Evolutionary conservation across 1,284 basidiomycete genomes (phyloP).

Genomic region (Ganoderma lucidum): DNA sequence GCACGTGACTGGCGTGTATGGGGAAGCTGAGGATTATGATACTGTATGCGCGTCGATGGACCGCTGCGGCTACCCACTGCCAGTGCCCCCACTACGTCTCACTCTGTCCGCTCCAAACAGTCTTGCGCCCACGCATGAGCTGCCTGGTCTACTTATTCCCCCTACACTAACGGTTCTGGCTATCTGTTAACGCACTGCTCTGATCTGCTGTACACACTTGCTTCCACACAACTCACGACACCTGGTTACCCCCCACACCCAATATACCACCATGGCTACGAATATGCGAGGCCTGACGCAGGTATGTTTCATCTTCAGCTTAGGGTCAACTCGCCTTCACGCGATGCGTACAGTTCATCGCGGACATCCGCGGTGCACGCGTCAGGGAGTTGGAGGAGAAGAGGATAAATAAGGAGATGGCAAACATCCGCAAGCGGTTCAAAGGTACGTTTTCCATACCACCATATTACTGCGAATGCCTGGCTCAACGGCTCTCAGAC

Average conservation of each 20-base stretch:
- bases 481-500: slow-evolving; percentile 57
- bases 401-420: slow-evolving; percentile 99
- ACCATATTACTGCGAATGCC: slow-evolving; percentile 11
- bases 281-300: slow-evolving; percentile 92
- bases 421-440: slow-evolving; percentile 98
- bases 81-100: neutral
- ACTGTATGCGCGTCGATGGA: neutral
- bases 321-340: neutral
- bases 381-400: slow-evolving; percentile 95
- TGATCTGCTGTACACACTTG: slow-evolving; percentile 9
- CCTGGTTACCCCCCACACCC: slow-evolving; percentile 20
- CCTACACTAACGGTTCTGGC: slow-evolving; percentile 4
- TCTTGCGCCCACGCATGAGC: slow-evolving; percentile 19
- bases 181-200: slow-evolving; percentile 8
- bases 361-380: slow-evolving; percentile 93
- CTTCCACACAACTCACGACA: slow-evolving; percentile 17
- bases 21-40: neutral
- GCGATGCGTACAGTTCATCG: slow-evolving; percentile 83
- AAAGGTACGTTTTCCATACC: slow-evolving; percentile 67
- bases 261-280: slow-evolving; percentile 72
- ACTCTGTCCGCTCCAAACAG: neutral
- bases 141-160: slow-evolving; percentile 8
- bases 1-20: neutral
- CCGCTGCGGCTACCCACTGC: neutral
- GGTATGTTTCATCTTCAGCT: slow-evolving; percentile 51